Evolutionary conservation across 1,139 yeast genomes (phyloP), one percentile per base, ranked within the genome.

Genomic region (Suhomyces chickasaworum): DNA sequence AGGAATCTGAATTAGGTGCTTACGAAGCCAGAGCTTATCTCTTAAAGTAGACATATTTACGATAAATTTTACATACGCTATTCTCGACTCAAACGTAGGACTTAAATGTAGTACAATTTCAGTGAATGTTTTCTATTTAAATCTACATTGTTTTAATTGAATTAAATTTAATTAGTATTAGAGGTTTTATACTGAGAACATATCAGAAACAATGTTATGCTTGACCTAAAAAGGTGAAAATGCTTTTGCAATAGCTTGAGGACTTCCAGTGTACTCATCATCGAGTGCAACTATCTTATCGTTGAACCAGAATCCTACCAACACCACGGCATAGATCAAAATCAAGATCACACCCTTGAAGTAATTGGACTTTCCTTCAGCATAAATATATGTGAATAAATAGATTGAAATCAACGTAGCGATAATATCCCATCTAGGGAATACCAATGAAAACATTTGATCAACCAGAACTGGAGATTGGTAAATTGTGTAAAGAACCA

Each of bases 351-450:
- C 86, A 1, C 99, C 99, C 65, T 93, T 93, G 75, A 93, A 93
- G 63, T 93, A 93, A 62, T 95, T 93, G 31, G 96, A 86, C 61
- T 91, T 91, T 2, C 99, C 99, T 62, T 93, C 99, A 0, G 97
- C 96, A 63, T 95, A 95, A 49, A 93, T 82, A 65, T 95, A 93
- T 0, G 97, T 88, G 72, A 90, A 91, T 64, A 93, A 72, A 55
- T 90, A 89, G 47, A 91, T 95, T 44, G 97, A 86, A 37, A 89
- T 81, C 52, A 91, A 78, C 7, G 90, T 83, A 12, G 95, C 96
- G 56, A 91, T 80, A 45, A 91, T 79, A 64, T 95, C 99, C 98
- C 99, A 95, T 49, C 90, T 78, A 7, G 99, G 97, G 73, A 95
- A 93, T 4, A 93, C 84, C 53, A 93, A 73, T 0, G 97, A 81